Percentiles rank a stretch among this genome's conserved stretches.
Conservation (phyloP, 805 yeast species). For the Nakazawaea wickerhamii region DNA sequence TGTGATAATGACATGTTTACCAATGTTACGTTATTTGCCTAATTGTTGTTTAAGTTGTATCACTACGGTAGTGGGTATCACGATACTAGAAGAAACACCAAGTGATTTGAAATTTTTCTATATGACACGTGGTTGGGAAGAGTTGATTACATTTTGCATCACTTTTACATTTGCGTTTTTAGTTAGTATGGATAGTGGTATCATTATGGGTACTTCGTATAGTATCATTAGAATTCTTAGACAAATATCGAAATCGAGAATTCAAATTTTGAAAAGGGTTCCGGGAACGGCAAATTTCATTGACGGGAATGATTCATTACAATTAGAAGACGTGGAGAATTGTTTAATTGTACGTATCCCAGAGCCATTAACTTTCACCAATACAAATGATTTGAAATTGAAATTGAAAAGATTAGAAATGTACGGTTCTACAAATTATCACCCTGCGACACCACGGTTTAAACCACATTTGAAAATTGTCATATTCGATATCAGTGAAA, state of each 20-base stretch:
- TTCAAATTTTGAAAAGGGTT: conserved; percentile 72
- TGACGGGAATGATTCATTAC: conserved; percentile 32
- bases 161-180: conserved; percentile 60
- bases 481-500: conserved; percentile 76
- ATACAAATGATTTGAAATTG: conserved; percentile 68
- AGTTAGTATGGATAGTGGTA: conserved; percentile 84
- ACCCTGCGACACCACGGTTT: conserved; percentile 67
- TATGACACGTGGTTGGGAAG: conserved; percentile 70
- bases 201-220: conserved; percentile 78
- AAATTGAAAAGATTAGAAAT: conserved; percentile 65
- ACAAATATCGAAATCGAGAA: conserved; percentile 76
- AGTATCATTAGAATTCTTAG: conserved; percentile 75
- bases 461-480: conserved; percentile 46
- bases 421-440: conserved; percentile 69
- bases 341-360: conserved; percentile 77
- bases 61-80: conserved; percentile 71
- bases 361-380: conserved; percentile 86
- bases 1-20: conserved; percentile 55
- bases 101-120: conserved; percentile 69
- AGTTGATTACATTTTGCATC: conserved; percentile 60
- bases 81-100: conserved; percentile 81
- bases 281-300: conserved; percentile 50
- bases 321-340: conserved; percentile 49
- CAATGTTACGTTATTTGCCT: conserved; percentile 68
- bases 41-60: conserved; percentile 74